Evolutionary conservation across 495 filamentous ascomycete species (phyloP).

Genomic region (Neurospora sp.): DNA sequence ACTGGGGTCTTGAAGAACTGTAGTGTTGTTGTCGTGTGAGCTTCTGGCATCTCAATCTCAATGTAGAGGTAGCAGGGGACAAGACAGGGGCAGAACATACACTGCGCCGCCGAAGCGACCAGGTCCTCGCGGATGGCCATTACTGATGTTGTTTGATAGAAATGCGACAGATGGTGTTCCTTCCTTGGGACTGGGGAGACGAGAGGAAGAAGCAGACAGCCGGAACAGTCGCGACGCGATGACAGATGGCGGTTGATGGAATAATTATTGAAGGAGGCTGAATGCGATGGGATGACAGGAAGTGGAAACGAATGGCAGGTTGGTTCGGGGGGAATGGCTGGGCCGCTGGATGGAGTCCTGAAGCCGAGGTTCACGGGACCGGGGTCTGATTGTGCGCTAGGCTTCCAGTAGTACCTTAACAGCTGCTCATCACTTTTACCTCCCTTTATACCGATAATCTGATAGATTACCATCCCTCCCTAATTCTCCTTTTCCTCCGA

Average conservation of each 20-base stretch:
- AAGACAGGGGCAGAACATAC: conserved; percentile 34
- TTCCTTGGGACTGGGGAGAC: neutral
- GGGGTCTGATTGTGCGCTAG: neutral
- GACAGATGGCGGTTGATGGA: neutral
- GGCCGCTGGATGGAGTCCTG: neutral
- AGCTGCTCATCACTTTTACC: neutral
- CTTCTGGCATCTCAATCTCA: neutral
- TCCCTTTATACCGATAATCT: neutral
- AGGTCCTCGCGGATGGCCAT: conserved; percentile 83
- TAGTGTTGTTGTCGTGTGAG: conserved; percentile 3
- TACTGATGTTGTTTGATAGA: conserved; percentile 10
- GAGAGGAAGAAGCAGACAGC: neutral
- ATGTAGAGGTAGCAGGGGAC: conserved; percentile 4
- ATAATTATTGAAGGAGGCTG: neutral
- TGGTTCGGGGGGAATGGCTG: neutral
- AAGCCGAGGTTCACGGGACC: neutral
- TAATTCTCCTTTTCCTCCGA: neutral
- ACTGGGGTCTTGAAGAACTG: conserved; percentile 88
- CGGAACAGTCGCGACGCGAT: neutral
- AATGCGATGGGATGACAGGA: neutral
- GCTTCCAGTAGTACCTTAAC: neutral
- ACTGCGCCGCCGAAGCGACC: conserved; percentile 58
- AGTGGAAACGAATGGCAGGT: neutral
- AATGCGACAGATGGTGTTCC: neutral
- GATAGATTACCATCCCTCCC: neutral